Evolutionary conservation across 352 stramenopile genomes (phyloP), one percentile per base, ranked within the genome.

Genomic region (Aphanomyces cochlioides): DNA sequence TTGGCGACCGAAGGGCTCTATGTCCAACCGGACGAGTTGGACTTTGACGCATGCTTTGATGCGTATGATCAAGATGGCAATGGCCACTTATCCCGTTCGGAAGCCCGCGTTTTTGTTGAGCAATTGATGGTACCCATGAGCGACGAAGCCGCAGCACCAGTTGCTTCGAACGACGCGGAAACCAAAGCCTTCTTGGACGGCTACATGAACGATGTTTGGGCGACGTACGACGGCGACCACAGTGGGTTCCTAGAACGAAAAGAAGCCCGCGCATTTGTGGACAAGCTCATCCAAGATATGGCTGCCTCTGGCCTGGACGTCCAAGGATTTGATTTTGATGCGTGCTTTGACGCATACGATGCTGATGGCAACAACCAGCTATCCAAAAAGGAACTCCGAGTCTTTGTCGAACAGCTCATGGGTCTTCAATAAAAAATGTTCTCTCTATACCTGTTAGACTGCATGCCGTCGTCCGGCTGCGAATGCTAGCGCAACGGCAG

Each of bases 381-480:
- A 5, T 59, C 40, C n/a, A 47, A 45, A 6, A 70, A 59, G 13
- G 64, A 70, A 70, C 28, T 70, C 13, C 64, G 64, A 12, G 53
- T 64, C n/a, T 70, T 70, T 61, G 64, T 70, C 40, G 64, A 61
- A 17, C 64, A 70, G 40, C 40, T 70, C 54, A 50, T 50, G 43
- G 43, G 43, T n/a, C 10, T 50, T n/a, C 10, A 50, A 12, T 12
- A 50, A 50, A n/a, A 50, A 50, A 50, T 50, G 43, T 50, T 28
- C 28, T 28, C 28, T 28, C 28, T 28, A 28, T 28, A 28, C 28
- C 28, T 28, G 28, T 2, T 28, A 28, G 28, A 28, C 28, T 28
- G 28, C 28, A 28, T 28, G 28, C 28, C 28, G 28, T 28, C 28
- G 28, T 28, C 28, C 28, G 28, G 28, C 28, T 28, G 28, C 28